These are phyloP conservation scores for Porcisia hertigi DNA, from an alignment of 208 protist genomes.

Conservation along the genomic window DNA sequence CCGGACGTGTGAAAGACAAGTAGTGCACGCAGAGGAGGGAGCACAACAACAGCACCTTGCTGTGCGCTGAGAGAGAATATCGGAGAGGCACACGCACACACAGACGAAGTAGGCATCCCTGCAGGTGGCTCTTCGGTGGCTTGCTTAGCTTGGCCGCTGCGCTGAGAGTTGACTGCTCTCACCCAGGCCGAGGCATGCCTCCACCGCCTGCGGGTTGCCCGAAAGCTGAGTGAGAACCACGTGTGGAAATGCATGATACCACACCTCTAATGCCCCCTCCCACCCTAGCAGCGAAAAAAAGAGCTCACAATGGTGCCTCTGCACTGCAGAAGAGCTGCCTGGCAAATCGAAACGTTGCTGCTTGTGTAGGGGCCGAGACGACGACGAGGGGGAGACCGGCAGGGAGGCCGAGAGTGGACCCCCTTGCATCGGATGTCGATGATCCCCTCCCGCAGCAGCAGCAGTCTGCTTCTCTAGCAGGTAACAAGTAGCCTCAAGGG, in stretches of 20 bases:
- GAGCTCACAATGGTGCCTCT: slow-evolving; percentile 30
- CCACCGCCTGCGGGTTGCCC: slow-evolving; percentile 34
- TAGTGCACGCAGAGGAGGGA: slow-evolving; percentile 1
- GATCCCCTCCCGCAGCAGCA: not conserved
- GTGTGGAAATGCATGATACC: slow-evolving; percentile 40
- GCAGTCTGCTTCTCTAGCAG: slow-evolving; percentile 19
- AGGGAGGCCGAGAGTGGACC: not conserved
- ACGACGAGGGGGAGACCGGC: not conserved
- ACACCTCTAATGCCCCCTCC: slow-evolving; percentile 43
- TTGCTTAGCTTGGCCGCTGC: not conserved
- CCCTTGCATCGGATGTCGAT: not conserved
- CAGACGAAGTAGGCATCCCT: not conserved
- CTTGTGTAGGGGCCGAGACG: not conserved
- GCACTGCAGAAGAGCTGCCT: slow-evolving; percentile 2
- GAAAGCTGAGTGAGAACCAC: slow-evolving; percentile 36
- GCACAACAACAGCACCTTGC: not conserved
- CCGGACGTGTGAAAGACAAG: not conserved
- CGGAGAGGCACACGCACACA: not conserved
- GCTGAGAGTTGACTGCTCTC: slow-evolving; percentile 1
- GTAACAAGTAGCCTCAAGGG: slow-evolving; percentile 32
- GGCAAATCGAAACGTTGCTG: not conserved
- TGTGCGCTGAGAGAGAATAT: not conserved
- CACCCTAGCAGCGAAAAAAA: slow-evolving; percentile 56
- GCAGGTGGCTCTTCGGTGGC: not conserved
- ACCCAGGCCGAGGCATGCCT: slow-evolving; percentile 23